Evolutionary conservation across 2,329 filamentous ascomycete genomes (phyloP), one percentile per base, ranked within the genome.

Genomic region (Penicillium brevicompactum): DNA sequence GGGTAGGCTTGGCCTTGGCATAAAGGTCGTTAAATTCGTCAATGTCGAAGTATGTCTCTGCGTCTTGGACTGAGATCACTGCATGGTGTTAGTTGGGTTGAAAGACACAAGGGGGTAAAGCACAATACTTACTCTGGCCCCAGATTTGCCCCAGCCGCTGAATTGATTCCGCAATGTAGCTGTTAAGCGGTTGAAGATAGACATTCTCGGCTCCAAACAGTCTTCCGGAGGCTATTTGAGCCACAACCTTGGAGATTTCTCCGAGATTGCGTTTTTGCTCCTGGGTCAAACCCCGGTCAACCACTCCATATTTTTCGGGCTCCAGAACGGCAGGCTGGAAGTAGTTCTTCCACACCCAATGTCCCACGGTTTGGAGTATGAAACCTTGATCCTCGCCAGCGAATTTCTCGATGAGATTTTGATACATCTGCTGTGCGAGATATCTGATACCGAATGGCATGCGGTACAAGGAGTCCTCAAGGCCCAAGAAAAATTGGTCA

Each of bases 11-110:
- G 61, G 92, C 94, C 73, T 95, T 92, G 53, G 93, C 90, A 70
- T 97, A 97, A 6, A 99, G 83, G 69, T 99, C 94, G 71, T 97
- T 97, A 84, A 94, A 99, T 72, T 97, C 94, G 70, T 99, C 94
- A 71, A 99, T 97, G 73, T 97, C 92, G 70, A 97, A 99, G 22
- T 94, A 94, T 49, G 86, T 83, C 74, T 99, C 94, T 0, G 91
- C 90, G 66, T 94, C 88, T 13, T 89, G 87, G 11, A 97, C 90
- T 11, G 88, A 85, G 62, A 99, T 91, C 57, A 97, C 81, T 82
- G 59, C 41, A 49, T 41, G 1, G 37, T 37, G 66, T 81, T 71
- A 80, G 76, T 50, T 58, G 22, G 18, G 16, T 46, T 40, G 16
- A 18, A 13, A 42, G 13, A 1, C 16, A 31, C 18, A 49, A 44